Evolutionary conservation across 129 eudicot species (phyloP).

Genomic region (Helianthus tuberosus): DNA sequence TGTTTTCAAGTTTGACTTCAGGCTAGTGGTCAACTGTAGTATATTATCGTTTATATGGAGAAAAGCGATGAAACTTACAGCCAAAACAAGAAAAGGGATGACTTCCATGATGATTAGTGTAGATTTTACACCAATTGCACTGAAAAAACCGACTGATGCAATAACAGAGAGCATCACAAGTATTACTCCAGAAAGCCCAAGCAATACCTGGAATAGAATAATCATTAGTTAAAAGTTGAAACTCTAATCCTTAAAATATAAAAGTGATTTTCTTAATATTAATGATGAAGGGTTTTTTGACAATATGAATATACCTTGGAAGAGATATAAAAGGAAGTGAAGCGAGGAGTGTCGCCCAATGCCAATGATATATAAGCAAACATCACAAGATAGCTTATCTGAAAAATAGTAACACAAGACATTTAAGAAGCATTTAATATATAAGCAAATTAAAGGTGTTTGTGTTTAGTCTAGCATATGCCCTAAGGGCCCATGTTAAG

Average conservation of each 20-base stretch:
- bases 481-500: background rate
- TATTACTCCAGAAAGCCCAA: conserved; percentile 92
- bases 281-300: background rate
- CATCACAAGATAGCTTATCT: conserved; percentile 99
- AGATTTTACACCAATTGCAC: conserved; percentile 95
- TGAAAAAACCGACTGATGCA: conserved; percentile 97
- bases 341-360: conserved; percentile 86
- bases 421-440: conserved; percentile 14
- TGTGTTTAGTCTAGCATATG: background rate
- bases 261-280: background rate
- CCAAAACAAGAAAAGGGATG: conserved; percentile 98
- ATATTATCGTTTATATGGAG: background rate
- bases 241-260: background rate
- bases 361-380: conserved; percentile 99
- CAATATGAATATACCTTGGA: conserved; percentile 73
- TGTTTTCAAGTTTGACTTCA: background rate
- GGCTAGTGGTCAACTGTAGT: conserved; percentile 4
- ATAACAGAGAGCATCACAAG: conserved; percentile 97
- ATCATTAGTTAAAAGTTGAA: background rate
- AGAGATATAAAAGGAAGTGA: conserved; percentile 75
- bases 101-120: conserved; percentile 99
- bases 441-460: background rate
- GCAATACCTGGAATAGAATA: conserved; percentile 70
- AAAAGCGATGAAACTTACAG: conserved; percentile 58
- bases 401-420: conserved; percentile 36